phyloP scores from a whole-genome alignment of 495 filamentous ascomycete species.

The Aspergillus conjunctus region DNA sequence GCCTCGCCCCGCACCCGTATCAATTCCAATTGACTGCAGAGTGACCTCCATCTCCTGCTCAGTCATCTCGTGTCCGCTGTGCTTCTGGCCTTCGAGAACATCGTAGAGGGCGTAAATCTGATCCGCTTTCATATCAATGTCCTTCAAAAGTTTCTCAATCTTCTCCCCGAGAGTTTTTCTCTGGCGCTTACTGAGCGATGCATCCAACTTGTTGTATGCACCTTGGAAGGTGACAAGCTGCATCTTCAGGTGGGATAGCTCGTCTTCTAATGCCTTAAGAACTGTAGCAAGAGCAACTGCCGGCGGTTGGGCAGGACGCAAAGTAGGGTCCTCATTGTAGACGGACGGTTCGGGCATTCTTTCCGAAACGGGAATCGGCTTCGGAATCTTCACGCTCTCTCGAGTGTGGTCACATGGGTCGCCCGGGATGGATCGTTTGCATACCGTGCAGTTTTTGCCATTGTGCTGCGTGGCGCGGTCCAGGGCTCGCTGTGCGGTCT shows the following conservation, averaged over 20 bases:
- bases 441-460: slow-evolving; percentile 72
- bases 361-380: slow-evolving; percentile 71
- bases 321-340: slow-evolving; percentile 69
- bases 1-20: slow-evolving; percentile 31
- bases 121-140: slow-evolving; percentile 77
- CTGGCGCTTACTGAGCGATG: slow-evolving; percentile 66
- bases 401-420: slow-evolving; percentile 37
- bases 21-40: slow-evolving; percentile 59
- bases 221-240: slow-evolving; percentile 59
- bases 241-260: slow-evolving; percentile 77
- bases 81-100: slow-evolving; percentile 81
- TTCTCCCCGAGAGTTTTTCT: slow-evolving; percentile 64
- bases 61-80: slow-evolving; percentile 63
- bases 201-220: slow-evolving; percentile 68
- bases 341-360: slow-evolving; percentile 54
- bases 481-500: slow-evolving; percentile 59
- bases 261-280: slow-evolving; percentile 78
- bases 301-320: slow-evolving; percentile 75
- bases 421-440: slow-evolving; percentile 58
- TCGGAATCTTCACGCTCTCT: slow-evolving; percentile 62
- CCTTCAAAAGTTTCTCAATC: slow-evolving; percentile 63
- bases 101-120: slow-evolving; percentile 90
- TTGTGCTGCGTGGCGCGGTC: slow-evolving; percentile 64
- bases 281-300: slow-evolving; percentile 76
- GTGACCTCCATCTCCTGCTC: slow-evolving; percentile 70